Conservation (phyloP, 768 basidiomycete genomes). For the Amyloporia xantha region DNA sequence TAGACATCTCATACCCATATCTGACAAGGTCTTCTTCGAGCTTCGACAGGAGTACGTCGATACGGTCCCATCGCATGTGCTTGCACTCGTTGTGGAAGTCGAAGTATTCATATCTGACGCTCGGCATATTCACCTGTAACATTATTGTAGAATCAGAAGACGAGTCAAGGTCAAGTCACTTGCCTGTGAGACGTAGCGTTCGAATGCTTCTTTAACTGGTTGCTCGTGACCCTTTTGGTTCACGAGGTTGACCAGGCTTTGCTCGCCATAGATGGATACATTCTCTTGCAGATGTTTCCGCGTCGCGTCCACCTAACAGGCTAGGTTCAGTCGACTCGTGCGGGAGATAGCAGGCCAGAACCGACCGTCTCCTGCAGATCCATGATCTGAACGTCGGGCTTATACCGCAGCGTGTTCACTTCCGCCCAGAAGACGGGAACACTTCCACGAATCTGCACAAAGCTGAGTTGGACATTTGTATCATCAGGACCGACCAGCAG, state of each 20-base stretch:
- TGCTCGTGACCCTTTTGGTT: conserved; percentile 92
- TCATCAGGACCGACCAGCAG: conserved; percentile 60
- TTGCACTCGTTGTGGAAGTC: conserved; percentile 97
- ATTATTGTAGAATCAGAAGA: no score
- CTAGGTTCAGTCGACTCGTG: not conserved
- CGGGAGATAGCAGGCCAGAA: conserved; percentile 1
- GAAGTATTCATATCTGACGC: conserved; percentile 87
- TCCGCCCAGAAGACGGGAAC: conserved; percentile 96
- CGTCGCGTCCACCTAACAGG: conserved; percentile 59
- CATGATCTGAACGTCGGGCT: conserved; percentile 96
- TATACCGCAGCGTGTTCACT: conserved; percentile 90
- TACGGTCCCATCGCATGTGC: conserved; percentile 91
- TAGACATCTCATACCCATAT: conserved; percentile 56
- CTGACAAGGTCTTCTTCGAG: conserved; percentile 61
- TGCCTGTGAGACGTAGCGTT: conserved; percentile 65
- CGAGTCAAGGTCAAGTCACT: no score
- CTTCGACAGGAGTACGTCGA: conserved; percentile 72
- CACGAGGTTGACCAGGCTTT: conserved; percentile 82
- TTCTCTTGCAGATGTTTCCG: conserved; percentile 70
- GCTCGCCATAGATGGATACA: conserved; percentile 66
- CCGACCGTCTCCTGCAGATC: conserved; percentile 80
- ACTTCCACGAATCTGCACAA: conserved; percentile 91
- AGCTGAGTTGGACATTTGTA: conserved; percentile 63
- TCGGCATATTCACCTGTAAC: conserved; percentile 50
- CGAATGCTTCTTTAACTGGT: conserved; percentile 93